Evolutionary conservation across 352 stramenopile species (phyloP).

Genomic region (Phytophthora palmivora): DNA sequence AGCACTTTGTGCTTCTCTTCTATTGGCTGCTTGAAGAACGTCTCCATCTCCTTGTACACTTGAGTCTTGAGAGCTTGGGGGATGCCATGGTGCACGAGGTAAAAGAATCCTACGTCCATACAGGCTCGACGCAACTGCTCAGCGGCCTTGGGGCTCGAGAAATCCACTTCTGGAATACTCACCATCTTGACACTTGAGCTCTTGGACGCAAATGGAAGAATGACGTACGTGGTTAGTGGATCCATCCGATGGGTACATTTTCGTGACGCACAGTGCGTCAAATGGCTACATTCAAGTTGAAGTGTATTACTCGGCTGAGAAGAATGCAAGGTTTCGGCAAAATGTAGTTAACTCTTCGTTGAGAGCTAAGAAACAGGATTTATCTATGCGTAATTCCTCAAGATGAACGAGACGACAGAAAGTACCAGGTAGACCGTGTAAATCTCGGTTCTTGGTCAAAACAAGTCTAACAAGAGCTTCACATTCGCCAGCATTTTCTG

Average conservation of each 20-base stretch:
- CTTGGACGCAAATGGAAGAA: background rate
- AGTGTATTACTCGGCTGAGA: slow-evolving; percentile 45
- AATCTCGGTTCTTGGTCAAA: slow-evolving; percentile 43
- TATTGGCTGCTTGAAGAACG: slow-evolving; percentile 62
- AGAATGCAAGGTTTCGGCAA: slow-evolving; percentile 41
- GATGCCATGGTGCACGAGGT: slow-evolving; percentile 65
- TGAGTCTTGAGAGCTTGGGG: slow-evolving; percentile 34
- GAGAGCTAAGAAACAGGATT: slow-evolving; percentile 56
- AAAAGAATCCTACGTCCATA: slow-evolving; percentile 76
- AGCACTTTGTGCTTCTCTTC: slow-evolving; percentile 67
- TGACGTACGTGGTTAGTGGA: background rate
- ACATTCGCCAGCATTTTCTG: slow-evolving; percentile 39
- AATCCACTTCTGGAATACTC: slow-evolving; percentile 66
- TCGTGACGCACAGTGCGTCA: background rate
- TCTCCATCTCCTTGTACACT: slow-evolving; percentile 68
- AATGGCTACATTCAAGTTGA: background rate
- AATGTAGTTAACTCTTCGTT: slow-evolving; percentile 41
- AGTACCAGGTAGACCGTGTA: slow-evolving; percentile 35
- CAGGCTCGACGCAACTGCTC: slow-evolving; percentile 61
- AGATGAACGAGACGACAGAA: slow-evolving; percentile 37
- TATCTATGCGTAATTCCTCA: slow-evolving; percentile 53
- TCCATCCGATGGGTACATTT: background rate
- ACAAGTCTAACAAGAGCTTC: slow-evolving; percentile 38
- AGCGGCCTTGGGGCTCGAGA: slow-evolving; percentile 45
- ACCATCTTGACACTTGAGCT: slow-evolving; percentile 12